A percentile compares a stretch with the other conserved stretches of the same genome.
Conservation (phyloP, 371 early-diverging fungal genomes). For the Saksenaea vasiformis region DNA sequence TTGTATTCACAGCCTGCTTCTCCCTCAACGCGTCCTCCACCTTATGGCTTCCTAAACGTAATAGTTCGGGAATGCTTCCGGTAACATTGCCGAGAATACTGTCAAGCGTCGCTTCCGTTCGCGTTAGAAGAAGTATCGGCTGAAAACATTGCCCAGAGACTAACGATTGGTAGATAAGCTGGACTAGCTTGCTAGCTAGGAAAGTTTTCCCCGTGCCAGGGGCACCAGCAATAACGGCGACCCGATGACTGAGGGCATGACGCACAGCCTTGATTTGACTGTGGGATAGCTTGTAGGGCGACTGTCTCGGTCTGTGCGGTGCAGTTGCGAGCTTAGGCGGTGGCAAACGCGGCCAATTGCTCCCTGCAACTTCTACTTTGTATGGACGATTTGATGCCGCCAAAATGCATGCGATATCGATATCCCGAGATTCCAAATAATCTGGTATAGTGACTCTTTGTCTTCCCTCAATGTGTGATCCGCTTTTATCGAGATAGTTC, state of each 20-base stretch:
- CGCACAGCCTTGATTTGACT: conserved; percentile 38
- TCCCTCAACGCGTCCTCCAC: conserved; percentile 7
- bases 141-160: conserved; percentile 28
- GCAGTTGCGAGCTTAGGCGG: neutral
- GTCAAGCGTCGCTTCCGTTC: conserved; percentile 28
- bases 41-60: conserved; percentile 28
- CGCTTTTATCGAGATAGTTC: neutral
- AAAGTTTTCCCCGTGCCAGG: conserved; percentile 48
- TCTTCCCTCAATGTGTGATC: neutral
- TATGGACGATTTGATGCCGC: neutral
- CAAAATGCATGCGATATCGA: conserved; percentile 38
- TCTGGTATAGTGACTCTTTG: conserved; percentile 23
- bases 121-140: conserved; percentile 35
- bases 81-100: conserved; percentile 19
- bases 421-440: conserved; percentile 22
- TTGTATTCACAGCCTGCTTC: conserved; percentile 20
- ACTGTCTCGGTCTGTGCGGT: conserved; percentile 13
- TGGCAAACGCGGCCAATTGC: conserved; percentile 29
- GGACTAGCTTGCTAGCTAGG: conserved; percentile 33
- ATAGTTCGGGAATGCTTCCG: conserved; percentile 20
- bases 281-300: conserved; percentile 31
- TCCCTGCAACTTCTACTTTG: conserved; percentile 12
- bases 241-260: conserved; percentile 33
- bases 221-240: conserved; percentile 37
- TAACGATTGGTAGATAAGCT: conserved; percentile 29